These are phyloP conservation scores for Coleophoma crateriformis DNA, from an alignment of 2,329 filamentous ascomycete species.

Conservation along the genomic window DNA sequence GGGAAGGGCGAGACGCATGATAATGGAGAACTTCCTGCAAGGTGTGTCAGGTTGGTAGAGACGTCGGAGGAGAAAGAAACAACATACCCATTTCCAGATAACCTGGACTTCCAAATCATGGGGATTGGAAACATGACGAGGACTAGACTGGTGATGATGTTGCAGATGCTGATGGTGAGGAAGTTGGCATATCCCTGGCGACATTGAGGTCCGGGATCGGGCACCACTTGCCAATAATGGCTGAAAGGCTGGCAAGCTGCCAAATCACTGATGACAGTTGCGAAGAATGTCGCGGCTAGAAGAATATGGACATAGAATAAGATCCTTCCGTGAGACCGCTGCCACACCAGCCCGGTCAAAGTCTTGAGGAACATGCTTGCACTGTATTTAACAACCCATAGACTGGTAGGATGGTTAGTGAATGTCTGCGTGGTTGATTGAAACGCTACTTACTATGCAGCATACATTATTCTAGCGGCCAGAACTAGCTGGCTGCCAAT, in stretches of 20 bases:
- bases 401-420: constrained; percentile 39
- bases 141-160: constrained; percentile 81
- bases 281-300: constrained; percentile 69
- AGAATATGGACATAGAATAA: constrained; percentile 69
- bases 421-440: neutral
- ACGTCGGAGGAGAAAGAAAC: neutral
- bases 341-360: constrained; percentile 76
- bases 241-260: constrained; percentile 72
- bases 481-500: constrained; percentile 80
- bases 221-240: constrained; percentile 73
- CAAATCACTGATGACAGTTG: constrained; percentile 73
- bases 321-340: constrained; percentile 64
- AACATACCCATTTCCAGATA: constrained; percentile 51
- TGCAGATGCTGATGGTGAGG: constrained; percentile 77
- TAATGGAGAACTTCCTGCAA: constrained; percentile 68
- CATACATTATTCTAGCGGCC: constrained; percentile 76
- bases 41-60: constrained; percentile 1
- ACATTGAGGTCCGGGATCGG: constrained; percentile 79
- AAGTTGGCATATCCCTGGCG: constrained; percentile 81
- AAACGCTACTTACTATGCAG: constrained; percentile 65
- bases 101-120: constrained; percentile 72
- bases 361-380: constrained; percentile 86
- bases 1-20: constrained; percentile 78
- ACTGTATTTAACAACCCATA: constrained; percentile 87
- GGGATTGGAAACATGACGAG: constrained; percentile 85